A percentile compares a stretch with the other conserved stretches of the same genome.
Conservation (phyloP, 768 basidiomycete species). For the Boletus sp. region DNA sequence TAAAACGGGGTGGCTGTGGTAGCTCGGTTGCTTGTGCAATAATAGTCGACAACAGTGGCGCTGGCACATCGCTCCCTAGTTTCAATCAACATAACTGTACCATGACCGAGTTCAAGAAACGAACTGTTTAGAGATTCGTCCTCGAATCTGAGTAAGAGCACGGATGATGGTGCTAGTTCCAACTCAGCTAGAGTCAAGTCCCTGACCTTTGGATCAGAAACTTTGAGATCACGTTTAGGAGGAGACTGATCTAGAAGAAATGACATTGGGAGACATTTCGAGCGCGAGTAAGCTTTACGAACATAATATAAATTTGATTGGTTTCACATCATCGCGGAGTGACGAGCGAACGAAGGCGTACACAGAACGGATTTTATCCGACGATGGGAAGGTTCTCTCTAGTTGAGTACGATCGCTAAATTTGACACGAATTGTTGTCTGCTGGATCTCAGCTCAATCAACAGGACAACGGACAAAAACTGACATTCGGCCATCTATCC, state of each 20-base stretch:
- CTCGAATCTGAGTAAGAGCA: conserved; percentile 73
- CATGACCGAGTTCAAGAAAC: neutral
- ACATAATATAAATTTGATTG: conserved; percentile 85
- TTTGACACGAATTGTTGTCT: conserved; percentile 81
- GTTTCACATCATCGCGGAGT: conserved; percentile 70
- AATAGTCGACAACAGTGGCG: conserved; percentile 61
- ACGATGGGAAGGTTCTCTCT: conserved; percentile 74
- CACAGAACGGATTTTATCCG: conserved; percentile 73
- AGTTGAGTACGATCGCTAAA: conserved; percentile 81
- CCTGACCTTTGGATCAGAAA: conserved; percentile 71
- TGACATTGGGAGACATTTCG: neutral
- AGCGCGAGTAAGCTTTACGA: conserved; percentile 26
- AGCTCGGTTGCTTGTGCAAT: conserved; percentile 61
- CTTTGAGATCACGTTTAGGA: conserved; percentile 79
- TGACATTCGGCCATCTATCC: conserved; percentile 72
- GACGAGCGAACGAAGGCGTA: conserved; percentile 80
- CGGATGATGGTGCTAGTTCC: conserved; percentile 74
- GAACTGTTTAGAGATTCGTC: conserved; percentile 69
- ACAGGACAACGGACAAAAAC: neutral
- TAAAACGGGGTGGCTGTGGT: conserved; percentile 52
- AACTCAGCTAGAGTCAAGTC: conserved; percentile 66
- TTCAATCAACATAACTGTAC: neutral
- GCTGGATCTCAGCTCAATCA: conserved; percentile 12
- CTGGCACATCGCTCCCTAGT: conserved; percentile 52
- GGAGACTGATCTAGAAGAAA: conserved; percentile 64